These are phyloP conservation scores for Nicotiana tabacum DNA, from an alignment of 257 asterid species.

Conservation along the genomic window DNA sequence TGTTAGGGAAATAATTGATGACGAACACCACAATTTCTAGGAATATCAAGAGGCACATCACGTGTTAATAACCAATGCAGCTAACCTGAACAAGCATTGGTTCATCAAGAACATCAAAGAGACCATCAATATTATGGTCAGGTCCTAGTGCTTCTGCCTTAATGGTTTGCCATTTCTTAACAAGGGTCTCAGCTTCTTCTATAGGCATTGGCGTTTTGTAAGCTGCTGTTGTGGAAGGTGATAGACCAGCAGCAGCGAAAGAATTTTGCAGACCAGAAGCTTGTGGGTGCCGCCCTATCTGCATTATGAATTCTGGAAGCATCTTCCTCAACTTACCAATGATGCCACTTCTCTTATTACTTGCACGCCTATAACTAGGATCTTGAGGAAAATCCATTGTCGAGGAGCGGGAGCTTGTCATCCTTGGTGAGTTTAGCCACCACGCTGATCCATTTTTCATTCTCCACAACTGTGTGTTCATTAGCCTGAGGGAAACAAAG, in stretches of 20 bases:
- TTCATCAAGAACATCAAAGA: constrained; percentile 80
- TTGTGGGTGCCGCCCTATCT: constrained; percentile 33
- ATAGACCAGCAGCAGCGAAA: constrained; percentile 59
- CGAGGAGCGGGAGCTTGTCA: constrained; percentile 34
- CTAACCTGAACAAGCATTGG: constrained; percentile 90
- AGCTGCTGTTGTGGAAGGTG: constrained; percentile 42
- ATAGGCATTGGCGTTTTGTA: constrained; percentile 65
- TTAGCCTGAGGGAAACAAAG: constrained; percentile 41
- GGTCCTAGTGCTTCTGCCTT: constrained; percentile 96
- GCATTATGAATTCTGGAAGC: constrained; percentile 41
- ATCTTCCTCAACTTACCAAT: constrained; percentile 39
- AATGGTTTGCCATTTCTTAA: constrained; percentile 77
- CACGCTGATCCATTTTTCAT: constrained; percentile 42
- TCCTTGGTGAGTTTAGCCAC: constrained; percentile 34
- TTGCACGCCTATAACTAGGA: constrained; percentile 24
- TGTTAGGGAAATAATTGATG: background rate
- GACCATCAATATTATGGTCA: constrained; percentile 56
- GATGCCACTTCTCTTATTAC: constrained; percentile 35
- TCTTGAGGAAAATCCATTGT: constrained; percentile 32
- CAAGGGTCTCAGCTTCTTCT: constrained; percentile 92
- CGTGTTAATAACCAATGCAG: constrained; percentile 21
- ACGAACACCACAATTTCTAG: background rate
- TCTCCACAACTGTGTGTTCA: constrained; percentile 47
- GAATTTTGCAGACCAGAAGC: constrained; percentile 41
- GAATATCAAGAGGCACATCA: constrained; percentile 4